Conservation (phyloP, 495 filamentous ascomycete species). For the Xylaria acuta region DNA sequence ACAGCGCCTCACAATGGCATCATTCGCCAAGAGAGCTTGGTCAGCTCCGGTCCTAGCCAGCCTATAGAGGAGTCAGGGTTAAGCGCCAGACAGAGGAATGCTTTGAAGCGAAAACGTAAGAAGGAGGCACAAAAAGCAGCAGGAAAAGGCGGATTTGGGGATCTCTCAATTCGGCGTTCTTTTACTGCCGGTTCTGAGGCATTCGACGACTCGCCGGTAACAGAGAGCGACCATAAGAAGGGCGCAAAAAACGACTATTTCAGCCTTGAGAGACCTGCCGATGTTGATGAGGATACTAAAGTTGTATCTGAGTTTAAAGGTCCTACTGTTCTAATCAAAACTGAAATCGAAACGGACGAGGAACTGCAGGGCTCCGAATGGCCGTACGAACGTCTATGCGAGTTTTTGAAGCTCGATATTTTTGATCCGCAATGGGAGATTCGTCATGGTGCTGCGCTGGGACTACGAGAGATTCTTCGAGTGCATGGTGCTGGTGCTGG, state of each 20-base stretch:
- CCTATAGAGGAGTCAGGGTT: constrained; percentile 71
- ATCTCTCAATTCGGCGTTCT: constrained; percentile 74
- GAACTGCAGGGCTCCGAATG: constrained; percentile 84
- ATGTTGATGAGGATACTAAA: constrained; percentile 85
- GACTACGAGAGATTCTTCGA: constrained; percentile 86
- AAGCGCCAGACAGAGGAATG: constrained; percentile 91
- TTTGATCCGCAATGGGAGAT: constrained; percentile 96
- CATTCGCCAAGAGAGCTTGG: constrained; percentile 42
- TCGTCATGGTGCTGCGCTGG: constrained; percentile 96
- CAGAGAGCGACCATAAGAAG: constrained; percentile 65
- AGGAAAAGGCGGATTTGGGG: constrained; percentile 77
- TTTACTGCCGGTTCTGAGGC: constrained; percentile 61
- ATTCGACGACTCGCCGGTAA: constrained; percentile 64
- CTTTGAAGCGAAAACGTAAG: constrained; percentile 89
- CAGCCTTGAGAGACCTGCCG: constrained; percentile 72
- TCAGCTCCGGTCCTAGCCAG: constrained; percentile 39
- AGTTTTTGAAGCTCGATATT: constrained; percentile 88
- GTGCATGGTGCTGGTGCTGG: constrained; percentile 94
- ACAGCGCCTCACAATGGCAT: constrained; percentile 49
- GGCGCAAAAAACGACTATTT: constrained; percentile 88
- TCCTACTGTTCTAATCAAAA: constrained; percentile 64
- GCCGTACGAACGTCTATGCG: constrained; percentile 93
- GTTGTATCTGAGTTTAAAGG: constrained; percentile 97
- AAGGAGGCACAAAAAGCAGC: constrained; percentile 81
- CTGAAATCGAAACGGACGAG: constrained; percentile 69